These are phyloP conservation scores for Colletotrichum sp. DNA, from an alignment of 2,329 filamentous ascomycete genomes.

Conservation along the genomic window DNA sequence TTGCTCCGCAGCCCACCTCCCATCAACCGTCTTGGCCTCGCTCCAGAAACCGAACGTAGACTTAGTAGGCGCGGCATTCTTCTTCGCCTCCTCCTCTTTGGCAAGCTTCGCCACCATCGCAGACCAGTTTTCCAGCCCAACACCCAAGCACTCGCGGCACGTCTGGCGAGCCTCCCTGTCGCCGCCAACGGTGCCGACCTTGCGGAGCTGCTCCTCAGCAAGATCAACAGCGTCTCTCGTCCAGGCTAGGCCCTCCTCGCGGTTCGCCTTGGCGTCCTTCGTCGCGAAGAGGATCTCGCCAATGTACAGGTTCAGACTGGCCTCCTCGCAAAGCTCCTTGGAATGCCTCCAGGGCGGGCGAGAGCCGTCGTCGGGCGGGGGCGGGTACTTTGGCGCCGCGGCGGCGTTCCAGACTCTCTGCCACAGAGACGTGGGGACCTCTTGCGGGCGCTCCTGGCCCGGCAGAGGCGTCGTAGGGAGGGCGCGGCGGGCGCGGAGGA, in stretches of 20 bases:
- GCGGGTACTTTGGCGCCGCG: slow-evolving; percentile 68
- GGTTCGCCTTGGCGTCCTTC: slow-evolving; percentile 46
- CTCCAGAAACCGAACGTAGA: slow-evolving; percentile 48
- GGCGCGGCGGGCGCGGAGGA: slow-evolving; percentile 78
- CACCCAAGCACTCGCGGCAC: slow-evolving; percentile 78
- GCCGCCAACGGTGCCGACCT: slow-evolving; percentile 29
- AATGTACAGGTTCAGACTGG: slow-evolving; percentile 85
- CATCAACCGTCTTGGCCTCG: slow-evolving; percentile 36
- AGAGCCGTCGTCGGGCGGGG: slow-evolving; percentile 73
- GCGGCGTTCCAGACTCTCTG: slow-evolving; percentile 26
- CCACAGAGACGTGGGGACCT: neutral
- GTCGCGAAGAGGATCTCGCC: slow-evolving; percentile 89
- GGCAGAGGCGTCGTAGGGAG: slow-evolving; percentile 45
- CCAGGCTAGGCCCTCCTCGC: slow-evolving; percentile 82
- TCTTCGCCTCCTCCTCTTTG: slow-evolving; percentile 48
- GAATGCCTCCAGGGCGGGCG: slow-evolving; percentile 67
- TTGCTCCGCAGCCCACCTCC: slow-evolving; percentile 60
- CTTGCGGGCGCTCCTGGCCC: slow-evolving; percentile 6
- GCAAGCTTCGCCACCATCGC: slow-evolving; percentile 76
- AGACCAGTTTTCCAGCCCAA: slow-evolving; percentile 82
- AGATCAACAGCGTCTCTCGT: slow-evolving; percentile 86
- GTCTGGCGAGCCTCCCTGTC: slow-evolving; percentile 45
- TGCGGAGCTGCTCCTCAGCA: slow-evolving; percentile 71
- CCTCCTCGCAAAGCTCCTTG: slow-evolving; percentile 79
- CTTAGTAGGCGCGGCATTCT: slow-evolving; percentile 28